Conservation (phyloP, 257 asterid species). For the Apocynum venetum region DNA sequence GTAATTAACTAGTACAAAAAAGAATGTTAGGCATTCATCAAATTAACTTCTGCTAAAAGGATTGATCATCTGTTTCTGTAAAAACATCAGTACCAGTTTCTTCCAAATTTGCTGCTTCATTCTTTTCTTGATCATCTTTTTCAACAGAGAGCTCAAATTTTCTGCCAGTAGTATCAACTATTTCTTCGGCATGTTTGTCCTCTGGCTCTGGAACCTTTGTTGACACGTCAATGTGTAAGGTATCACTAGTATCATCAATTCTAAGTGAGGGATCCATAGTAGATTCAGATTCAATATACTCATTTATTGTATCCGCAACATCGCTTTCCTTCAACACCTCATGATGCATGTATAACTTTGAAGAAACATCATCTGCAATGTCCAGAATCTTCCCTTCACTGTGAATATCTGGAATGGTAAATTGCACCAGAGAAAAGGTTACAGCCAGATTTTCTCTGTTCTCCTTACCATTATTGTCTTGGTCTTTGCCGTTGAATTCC, state of each 20-base stretch:
- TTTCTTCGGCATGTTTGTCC: constrained; percentile 8
- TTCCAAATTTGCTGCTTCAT: constrained; percentile 10
- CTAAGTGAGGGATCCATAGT: constrained; percentile 19
- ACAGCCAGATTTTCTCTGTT: neutral
- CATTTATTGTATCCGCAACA: constrained; percentile 40
- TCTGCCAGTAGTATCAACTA: constrained; percentile 8
- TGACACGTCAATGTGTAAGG: constrained; percentile 8
- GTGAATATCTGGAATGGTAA: constrained; percentile 17
- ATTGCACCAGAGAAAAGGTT: neutral
- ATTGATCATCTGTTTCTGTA: constrained; percentile 5
- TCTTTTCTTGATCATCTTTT: constrained; percentile 20
- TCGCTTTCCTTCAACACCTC: constrained; percentile 38
- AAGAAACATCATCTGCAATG: neutral
- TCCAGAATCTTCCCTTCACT: neutral
- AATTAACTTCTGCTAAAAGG: neutral
- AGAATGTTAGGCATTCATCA: neutral
- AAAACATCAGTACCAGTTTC: constrained; percentile 6
- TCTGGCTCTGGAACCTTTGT: constrained; percentile 15
- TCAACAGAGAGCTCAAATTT: constrained; percentile 13
- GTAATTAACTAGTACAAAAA: neutral
- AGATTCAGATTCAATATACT: constrained; percentile 39
- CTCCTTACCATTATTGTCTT: neutral
- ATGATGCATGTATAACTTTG: constrained; percentile 12
- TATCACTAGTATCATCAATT: constrained; percentile 17
- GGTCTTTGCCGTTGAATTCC: neutral